Evolutionary conservation across 2,329 filamentous ascomycete species (phyloP).

Genomic region (Epichloe brachyelytri): DNA sequence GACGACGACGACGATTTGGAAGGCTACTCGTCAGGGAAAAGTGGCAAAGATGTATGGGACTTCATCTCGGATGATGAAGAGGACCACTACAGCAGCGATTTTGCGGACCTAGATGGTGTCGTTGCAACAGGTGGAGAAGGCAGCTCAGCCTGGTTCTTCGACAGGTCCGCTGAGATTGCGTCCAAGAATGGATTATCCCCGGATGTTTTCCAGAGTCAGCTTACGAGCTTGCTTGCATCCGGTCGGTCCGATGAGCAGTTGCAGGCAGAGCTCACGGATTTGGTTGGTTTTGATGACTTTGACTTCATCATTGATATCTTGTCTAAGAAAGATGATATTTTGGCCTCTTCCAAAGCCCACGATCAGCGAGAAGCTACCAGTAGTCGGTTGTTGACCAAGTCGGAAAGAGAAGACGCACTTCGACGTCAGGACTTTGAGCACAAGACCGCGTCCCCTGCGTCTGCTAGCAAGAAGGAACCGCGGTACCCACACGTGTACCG

Average conservation of each 20-base stretch:
- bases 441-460: conserved; percentile 60
- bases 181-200: conserved; percentile 53
- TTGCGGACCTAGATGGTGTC: conserved; percentile 42
- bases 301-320: conserved; percentile 91
- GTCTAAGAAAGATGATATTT: conserved; percentile 57
- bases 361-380: conserved; percentile 19
- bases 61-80: conserved; percentile 67
- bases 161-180: conserved; percentile 56
- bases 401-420: conserved; percentile 68
- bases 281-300: conserved; percentile 85
- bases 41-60: conserved; percentile 82
- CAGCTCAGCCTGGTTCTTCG: conserved; percentile 57
- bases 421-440: conserved; percentile 68
- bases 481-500: conserved; percentile 93
- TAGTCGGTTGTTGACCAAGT: conserved; percentile 53
- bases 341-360: conserved; percentile 30
- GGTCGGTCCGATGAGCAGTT: conserved; percentile 65
- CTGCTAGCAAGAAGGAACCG: conserved; percentile 57
- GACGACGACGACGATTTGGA: conserved; percentile 58
- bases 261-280: conserved; percentile 80
- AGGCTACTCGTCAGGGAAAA: conserved; percentile 42
- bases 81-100: conserved; percentile 52
- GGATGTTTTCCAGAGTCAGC: conserved; percentile 62
- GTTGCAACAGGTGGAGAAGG: conserved; percentile 17
- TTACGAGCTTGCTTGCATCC: conserved; percentile 60